A percentile compares a stretch with the other conserved stretches of the same genome.
phyloP scores from a whole-genome alignment of 2,329 filamentous ascomycete species.

The Sporothrix globosa region DNA sequence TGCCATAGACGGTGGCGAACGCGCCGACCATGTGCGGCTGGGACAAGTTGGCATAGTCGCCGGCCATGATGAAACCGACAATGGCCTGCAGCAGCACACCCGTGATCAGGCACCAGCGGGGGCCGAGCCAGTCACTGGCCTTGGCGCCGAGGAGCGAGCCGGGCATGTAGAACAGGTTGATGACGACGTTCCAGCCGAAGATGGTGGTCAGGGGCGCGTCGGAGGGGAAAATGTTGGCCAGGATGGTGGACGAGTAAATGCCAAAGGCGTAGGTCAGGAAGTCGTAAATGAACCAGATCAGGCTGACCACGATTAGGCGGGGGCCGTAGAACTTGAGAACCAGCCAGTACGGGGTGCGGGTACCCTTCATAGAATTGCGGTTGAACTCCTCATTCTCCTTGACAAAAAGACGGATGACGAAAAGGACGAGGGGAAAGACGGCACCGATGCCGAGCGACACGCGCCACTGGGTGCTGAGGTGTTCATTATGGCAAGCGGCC shows the following conservation, averaged over 20 bases:
- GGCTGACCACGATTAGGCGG: slow-evolving; percentile 68
- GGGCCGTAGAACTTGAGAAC: slow-evolving; percentile 71
- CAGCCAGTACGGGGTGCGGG: slow-evolving; percentile 59
- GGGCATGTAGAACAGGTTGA: slow-evolving; percentile 88
- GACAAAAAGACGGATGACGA: slow-evolving; percentile 72
- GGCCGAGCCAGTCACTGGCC: slow-evolving; percentile 76
- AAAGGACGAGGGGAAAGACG: slow-evolving; percentile 72
- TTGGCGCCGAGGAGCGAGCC: slow-evolving; percentile 79
- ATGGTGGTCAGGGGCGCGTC: slow-evolving; percentile 69
- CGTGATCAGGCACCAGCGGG: slow-evolving; percentile 70
- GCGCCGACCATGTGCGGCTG: slow-evolving; percentile 68
- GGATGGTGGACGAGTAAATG: slow-evolving; percentile 79
- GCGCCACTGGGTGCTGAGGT: slow-evolving; percentile 79
- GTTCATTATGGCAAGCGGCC: slow-evolving; percentile 59
- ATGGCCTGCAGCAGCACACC: slow-evolving; percentile 74
- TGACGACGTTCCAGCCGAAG: slow-evolving; percentile 86
- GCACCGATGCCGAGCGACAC: slow-evolving; percentile 76
- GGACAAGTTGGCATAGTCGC: slow-evolving; percentile 71
- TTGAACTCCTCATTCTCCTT: slow-evolving; percentile 79
- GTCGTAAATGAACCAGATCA: slow-evolving; percentile 86
- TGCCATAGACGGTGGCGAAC: slow-evolving; percentile 78
- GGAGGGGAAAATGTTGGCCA: slow-evolving; percentile 65
- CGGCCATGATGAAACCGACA: slow-evolving; percentile 88
- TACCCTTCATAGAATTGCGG: slow-evolving; percentile 67
- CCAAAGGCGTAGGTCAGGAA: slow-evolving; percentile 84